Base-by-base conservation (phyloP, 2,329 filamentous ascomycete species). In the Colletotrichum theobromicola region DNA sequence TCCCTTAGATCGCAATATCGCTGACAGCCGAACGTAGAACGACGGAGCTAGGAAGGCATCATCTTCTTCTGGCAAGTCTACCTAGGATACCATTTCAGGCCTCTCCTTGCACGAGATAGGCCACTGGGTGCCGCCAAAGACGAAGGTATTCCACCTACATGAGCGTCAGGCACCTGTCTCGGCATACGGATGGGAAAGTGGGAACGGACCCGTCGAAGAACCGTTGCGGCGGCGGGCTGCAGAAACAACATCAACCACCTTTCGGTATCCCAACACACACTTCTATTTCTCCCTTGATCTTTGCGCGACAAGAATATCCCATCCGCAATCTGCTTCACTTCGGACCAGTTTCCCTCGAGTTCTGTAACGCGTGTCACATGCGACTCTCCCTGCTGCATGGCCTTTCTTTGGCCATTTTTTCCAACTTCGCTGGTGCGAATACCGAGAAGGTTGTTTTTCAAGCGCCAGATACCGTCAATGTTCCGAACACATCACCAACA, bases 371-470 rank as follows among this genome's bases (percentile, higher is more conserved):
- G 9, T 8, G 18, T 60, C 18, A 42, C 16, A 75, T 75, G 72
- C 72, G 63, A 6, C 35, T 10, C 28, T 26, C 34, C 21, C 24
- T 63, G 28, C 18, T 15, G 18, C 32, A 30, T 16, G 30, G 61
- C 32, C 53, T 75, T 12, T 21, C 26, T 26, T 34, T 75, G 50
- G 73, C 64, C 32, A 60, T 50, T 21, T 64, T 37, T 50, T 24
- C 61, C 28, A 21, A 70, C 34, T 15, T 75, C 28, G 63, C 21
- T 16, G 34, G 37, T 18, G 95, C 94, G 82, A 98, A 99, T 83
- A 93, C 94, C 70, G 97, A 98, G 83, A 99, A 99, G 85, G 88
- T 91, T 78, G 95, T 98, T 80, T 98, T 99, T 86, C 87, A 93
- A 42, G 95, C 91, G 26, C 95, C 96, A 13, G 81, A 85, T 35